Evolutionary conservation across 805 yeast genomes (phyloP), one percentile per base, ranked within the genome.

Genomic region (Kluyveromyces nonfermentans): DNA sequence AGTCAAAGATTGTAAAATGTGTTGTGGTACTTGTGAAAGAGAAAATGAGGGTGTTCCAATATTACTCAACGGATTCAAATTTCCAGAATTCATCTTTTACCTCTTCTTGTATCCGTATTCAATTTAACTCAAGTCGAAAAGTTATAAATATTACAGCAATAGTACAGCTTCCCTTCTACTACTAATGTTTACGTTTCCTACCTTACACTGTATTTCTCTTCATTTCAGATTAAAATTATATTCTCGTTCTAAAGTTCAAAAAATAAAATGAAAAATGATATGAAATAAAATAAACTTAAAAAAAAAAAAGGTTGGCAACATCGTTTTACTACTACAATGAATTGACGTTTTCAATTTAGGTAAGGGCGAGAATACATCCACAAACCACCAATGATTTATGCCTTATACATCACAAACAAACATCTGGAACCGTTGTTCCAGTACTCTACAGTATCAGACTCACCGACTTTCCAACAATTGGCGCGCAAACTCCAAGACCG

Each of bases 31-130:
- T 40, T 62, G 65, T 5, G 62, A 53, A 28, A 62, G 51, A 41
- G 51, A 59, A 39, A 62, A 62, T 5, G 61, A 49, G 14, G 65
- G 63, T 3, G 65, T 62, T 15, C 67, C 67, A 25, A 62, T 56
- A 35, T 57, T 58, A 36, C 58, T 57, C 22, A 60, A 59, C 5
- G 57, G 57, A 43, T 53, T 53, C 33, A 40, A 25, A 32, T 47
- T 45, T 15, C 39, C 22, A 14, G 45, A 33, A 36, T 46, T 46
- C 49, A 46, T 46, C 5, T 3, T 35, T 38, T 14, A 25, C 30
- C 30, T 10, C 30, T 25, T 4, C 30, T 25, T 25, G 7, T 25
- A 2, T 6, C 30, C 12, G 30, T 25, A 25, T 6, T 25, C 30
- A 14, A 2, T 25, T 25, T 25, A 4, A 14, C 30, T 25, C 30